These are phyloP conservation scores for Usnea hakonensis DNA, from an alignment of 495 filamentous ascomycete genomes.

Conservation along the genomic window DNA sequence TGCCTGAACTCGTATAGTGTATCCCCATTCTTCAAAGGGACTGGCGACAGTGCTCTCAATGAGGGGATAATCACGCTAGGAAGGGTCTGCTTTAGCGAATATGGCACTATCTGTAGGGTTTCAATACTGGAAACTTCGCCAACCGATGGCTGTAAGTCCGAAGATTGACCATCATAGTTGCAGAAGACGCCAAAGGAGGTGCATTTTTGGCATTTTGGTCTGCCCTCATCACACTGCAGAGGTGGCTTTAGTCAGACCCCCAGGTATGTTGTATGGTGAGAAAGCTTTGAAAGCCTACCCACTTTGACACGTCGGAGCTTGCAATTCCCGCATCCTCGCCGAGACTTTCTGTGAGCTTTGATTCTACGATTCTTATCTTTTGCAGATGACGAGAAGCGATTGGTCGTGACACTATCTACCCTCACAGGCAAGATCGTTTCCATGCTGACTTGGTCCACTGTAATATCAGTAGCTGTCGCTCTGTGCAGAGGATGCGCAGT, in stretches of 20 bases:
- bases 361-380: not conserved
- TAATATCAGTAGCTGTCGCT: not conserved
- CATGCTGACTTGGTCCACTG: not conserved
- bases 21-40: not conserved
- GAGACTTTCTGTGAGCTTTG: conserved; percentile 34
- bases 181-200: conserved; percentile 37
- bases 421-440: not conserved
- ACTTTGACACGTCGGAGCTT: conserved; percentile 46
- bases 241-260: conserved; percentile 5
- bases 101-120: conserved; percentile 12
- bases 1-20: conserved; percentile 28
- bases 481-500: too few relatives aligned
- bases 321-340: conserved; percentile 44
- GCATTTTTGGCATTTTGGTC: conserved; percentile 40
- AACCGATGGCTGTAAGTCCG: conserved; percentile 35
- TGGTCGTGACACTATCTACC: not conserved
- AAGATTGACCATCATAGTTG: conserved; percentile 33
- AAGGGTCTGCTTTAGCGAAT: not conserved
- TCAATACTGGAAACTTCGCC: conserved; percentile 28
- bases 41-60: not conserved
- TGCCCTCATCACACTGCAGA: conserved; percentile 39
- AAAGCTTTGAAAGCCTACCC: conserved; percentile 10
- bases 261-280: not conserved
- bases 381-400: not conserved
- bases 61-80: not conserved